phyloP scores from a whole-genome alignment of 1,284 basidiomycete genomes.

The Paramarasmius palmivorus region DNA sequence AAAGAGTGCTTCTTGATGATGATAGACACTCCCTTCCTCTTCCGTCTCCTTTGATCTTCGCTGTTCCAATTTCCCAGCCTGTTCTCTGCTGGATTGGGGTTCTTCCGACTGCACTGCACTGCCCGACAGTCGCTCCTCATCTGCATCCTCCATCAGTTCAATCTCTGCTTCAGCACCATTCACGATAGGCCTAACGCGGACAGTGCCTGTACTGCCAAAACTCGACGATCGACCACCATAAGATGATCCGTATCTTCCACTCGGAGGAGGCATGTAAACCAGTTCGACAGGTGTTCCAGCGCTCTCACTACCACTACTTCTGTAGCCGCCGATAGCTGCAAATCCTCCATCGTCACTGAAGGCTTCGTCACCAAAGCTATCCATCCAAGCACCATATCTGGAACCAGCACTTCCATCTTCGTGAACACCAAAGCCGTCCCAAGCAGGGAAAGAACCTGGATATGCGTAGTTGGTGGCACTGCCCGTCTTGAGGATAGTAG shows the following conservation, averaged over 20 bases:
- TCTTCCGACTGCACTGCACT: constrained; percentile 19
- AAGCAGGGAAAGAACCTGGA: constrained; percentile 19
- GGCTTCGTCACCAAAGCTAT: constrained; percentile 27
- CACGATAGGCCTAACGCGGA: constrained; percentile 21
- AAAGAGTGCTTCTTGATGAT: constrained; percentile 22
- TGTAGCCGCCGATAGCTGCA: constrained; percentile 22
- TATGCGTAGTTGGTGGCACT: constrained; percentile 41
- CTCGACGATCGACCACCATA: not conserved
- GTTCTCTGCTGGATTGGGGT: not conserved
- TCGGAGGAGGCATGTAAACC: constrained; percentile 72
- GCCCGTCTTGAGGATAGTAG: constrained; percentile 88
- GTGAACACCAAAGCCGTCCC: constrained; percentile 27
- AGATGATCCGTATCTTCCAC: constrained; percentile 40
- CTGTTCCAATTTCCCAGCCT: not conserved
- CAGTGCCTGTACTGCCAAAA: constrained; percentile 12
- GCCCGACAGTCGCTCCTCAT: constrained; percentile 10
- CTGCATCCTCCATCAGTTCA: constrained; percentile 20
- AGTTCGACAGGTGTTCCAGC: constrained; percentile 53
- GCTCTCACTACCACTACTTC: constrained; percentile 18
- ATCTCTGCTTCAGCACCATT: constrained; percentile 30
- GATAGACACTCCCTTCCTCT: constrained; percentile 18
- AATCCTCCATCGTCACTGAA: constrained; percentile 21
- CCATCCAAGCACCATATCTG: constrained; percentile 24
- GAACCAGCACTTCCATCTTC: constrained; percentile 8
- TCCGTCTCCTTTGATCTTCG: constrained; percentile 1